Evolutionary conservation across 352 stramenopile genomes (phyloP).

Genomic region (Plasmopara halstedii): DNA sequence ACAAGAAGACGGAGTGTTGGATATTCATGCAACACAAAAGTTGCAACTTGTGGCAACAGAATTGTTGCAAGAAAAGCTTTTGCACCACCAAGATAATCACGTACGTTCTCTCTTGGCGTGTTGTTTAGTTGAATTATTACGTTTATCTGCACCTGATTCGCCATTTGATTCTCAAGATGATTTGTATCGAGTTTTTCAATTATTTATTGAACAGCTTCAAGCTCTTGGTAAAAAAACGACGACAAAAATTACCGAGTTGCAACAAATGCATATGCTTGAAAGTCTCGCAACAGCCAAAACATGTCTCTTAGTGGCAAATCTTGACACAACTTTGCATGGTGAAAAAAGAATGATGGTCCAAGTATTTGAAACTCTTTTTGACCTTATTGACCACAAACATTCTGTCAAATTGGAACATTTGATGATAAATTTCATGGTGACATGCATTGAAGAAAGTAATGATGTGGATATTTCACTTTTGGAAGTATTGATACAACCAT

Average conservation of each 20-base stretch:
- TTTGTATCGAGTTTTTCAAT: constrained; percentile 54
- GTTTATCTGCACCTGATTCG: constrained; percentile 53
- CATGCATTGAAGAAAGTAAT: constrained; percentile 69
- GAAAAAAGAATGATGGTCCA: constrained; percentile 56
- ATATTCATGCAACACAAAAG: constrained; percentile 18
- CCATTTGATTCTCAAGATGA: constrained; percentile 60
- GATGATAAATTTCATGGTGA: constrained; percentile 67
- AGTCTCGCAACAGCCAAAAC: constrained; percentile 54
- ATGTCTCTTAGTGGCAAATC: constrained; percentile 40
- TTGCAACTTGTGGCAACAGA: constrained; percentile 44
- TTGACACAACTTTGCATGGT: constrained; percentile 41
- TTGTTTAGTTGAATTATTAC: constrained; percentile 67
- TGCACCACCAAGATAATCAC: constrained; percentile 40
- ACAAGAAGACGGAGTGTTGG: constrained; percentile 20
- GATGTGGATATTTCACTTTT: constrained; percentile 55
- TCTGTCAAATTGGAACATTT: constrained; percentile 61
- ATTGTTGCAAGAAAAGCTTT: constrained; percentile 42
- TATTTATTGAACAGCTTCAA: constrained; percentile 57
- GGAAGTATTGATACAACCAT: constrained; percentile 49
- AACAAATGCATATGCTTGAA: constrained; percentile 57
- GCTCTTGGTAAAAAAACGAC: constrained; percentile 23
- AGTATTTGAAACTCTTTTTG: constrained; percentile 61
- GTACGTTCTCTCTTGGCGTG: constrained; percentile 57
- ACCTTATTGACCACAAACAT: constrained; percentile 52
- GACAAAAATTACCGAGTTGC: constrained; percentile 28